Evolutionary conservation across 495 filamentous ascomycete genomes (phyloP).

Genomic region (Hypoxylon lienhwacheense): DNA sequence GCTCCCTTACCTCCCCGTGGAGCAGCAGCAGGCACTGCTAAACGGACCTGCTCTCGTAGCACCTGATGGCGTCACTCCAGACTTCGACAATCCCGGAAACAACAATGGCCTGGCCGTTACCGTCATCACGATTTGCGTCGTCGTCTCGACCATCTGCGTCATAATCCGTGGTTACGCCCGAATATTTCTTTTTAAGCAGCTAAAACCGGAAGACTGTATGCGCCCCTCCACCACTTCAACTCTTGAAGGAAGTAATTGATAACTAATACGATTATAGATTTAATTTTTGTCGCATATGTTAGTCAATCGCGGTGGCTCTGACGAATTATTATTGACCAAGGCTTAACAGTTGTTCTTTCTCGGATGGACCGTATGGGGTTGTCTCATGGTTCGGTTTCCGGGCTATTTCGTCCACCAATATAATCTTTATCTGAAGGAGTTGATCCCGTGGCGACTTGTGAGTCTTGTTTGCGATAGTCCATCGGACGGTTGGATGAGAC

Average conservation of each 20-base stretch:
- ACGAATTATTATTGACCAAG: constrained; percentile 10
- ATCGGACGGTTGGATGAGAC: too few relatives aligned
- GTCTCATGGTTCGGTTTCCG: constrained; percentile 14
- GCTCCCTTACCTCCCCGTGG: constrained; percentile 21
- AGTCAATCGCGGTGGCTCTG: not conserved
- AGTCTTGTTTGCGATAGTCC: not conserved
- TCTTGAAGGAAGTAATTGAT: not conserved
- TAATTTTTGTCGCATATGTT: constrained; percentile 31
- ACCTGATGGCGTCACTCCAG: constrained; percentile 24
- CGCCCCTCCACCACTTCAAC: not conserved
- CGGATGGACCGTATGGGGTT: constrained; percentile 14
- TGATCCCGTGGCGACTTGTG: not conserved
- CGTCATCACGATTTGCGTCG: constrained; percentile 21
- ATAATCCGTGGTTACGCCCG: constrained; percentile 28
- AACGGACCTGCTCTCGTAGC: constrained; percentile 33
- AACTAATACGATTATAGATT: constrained; percentile 12
- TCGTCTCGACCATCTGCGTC: constrained; percentile 19
- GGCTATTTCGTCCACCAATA: constrained; percentile 42
- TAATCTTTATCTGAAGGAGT: constrained; percentile 27
- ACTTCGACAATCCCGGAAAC: constrained; percentile 37
- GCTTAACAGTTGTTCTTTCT: constrained; percentile 28
- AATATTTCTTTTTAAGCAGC: constrained; percentile 18
- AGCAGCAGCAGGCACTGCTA: constrained; percentile 24
- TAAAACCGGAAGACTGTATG: constrained; percentile 34
- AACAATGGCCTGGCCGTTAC: constrained; percentile 30